Evolutionary conservation across 2,329 filamentous ascomycete species (phyloP), one percentile per base, ranked within the genome.

Genomic region (Alternaria brassicicola): DNA sequence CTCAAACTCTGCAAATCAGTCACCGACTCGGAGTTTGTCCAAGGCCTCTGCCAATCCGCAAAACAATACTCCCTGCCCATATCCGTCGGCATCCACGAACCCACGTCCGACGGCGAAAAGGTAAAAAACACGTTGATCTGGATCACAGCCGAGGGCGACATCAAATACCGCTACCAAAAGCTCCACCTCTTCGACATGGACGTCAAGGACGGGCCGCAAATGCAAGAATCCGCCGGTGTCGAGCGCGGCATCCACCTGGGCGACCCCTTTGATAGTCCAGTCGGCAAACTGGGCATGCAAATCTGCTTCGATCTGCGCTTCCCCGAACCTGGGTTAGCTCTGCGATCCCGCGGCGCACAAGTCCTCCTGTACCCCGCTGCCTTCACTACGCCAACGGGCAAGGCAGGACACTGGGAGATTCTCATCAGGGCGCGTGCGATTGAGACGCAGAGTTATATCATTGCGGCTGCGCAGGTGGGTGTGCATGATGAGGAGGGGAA

Each of bases 301-400:
- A 96, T 97, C 61, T 97, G 94, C 79, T 97, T 97, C 76, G 94
- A 97, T 79, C 79, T 97, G 62, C 87, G 93, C 1, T 96, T 95
- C 72, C 86, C 92, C 0, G 92, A 96, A 73, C 85, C 90, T 8
- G 85, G 87, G 0, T 76, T 95, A 9, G 83, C 86, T 1, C 83
- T 96, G 17, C 85, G 86, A 26, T 79, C 85, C 6, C 85, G 86
- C 54, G 82, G 84, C 21, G 92, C 92, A 2, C 88, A 97, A 62
- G 81, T 97, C 52, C 81, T 97, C 48, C 87, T 92, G 0, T 97
- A 94, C 72, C 94, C 94, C 0, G 94, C 91, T 6, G 94, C 94
- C 4, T 98, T 97, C 73, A 97, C 93, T 0, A 84, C 96, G 0
- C 87, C 89, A 1, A 97, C 94, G 0, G 94, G 94, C 0, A 83